Evolutionary conservation across 1,139 yeast genomes (phyloP).

Genomic region (Yamadazyma aaseri): DNA sequence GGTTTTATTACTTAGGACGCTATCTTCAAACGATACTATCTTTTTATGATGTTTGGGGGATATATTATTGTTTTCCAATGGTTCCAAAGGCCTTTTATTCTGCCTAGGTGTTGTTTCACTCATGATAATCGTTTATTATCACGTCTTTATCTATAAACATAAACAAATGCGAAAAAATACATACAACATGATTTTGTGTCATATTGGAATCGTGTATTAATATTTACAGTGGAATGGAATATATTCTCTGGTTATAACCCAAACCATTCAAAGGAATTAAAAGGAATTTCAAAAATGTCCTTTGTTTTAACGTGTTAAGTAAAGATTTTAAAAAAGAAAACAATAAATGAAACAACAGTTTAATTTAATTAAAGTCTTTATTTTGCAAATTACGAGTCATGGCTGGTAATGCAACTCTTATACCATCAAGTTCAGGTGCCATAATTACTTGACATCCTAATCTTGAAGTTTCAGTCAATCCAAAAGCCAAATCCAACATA

Average conservation of each 20-base stretch:
- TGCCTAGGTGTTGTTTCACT: neutral
- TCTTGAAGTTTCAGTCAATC: slow-evolving; percentile 92
- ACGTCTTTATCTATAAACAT: neutral
- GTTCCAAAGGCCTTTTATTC: slow-evolving; percentile 10
- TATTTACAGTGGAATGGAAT: neutral
- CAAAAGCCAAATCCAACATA: slow-evolving; percentile 96
- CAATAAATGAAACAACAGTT: neutral
- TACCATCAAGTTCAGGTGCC: slow-evolving; percentile 88
- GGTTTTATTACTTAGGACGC: neutral
- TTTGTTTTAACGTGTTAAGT: neutral
- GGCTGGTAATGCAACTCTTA: slow-evolving; percentile 94
- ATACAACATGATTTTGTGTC: neutral
- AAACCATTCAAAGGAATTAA: too few relatives aligned
- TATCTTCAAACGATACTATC: slow-evolving; percentile 3
- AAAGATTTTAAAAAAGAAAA: neutral
- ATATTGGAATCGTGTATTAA: too few relatives aligned
- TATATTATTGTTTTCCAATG: slow-evolving; percentile 11
- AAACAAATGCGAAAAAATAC: slow-evolving; percentile 2
- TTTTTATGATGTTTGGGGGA: slow-evolving; percentile 1
- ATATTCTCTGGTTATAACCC: too few relatives aligned
- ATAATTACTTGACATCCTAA: slow-evolving; percentile 91
- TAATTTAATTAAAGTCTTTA: slow-evolving; percentile 55
- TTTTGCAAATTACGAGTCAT: slow-evolving; percentile 92
- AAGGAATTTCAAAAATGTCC: too few relatives aligned
- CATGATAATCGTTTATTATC: neutral